Evolutionary conservation across 2,329 filamentous ascomycete species (phyloP), one percentile per base, ranked within the genome.

Genomic region (Colletotrichum sidae): DNA sequence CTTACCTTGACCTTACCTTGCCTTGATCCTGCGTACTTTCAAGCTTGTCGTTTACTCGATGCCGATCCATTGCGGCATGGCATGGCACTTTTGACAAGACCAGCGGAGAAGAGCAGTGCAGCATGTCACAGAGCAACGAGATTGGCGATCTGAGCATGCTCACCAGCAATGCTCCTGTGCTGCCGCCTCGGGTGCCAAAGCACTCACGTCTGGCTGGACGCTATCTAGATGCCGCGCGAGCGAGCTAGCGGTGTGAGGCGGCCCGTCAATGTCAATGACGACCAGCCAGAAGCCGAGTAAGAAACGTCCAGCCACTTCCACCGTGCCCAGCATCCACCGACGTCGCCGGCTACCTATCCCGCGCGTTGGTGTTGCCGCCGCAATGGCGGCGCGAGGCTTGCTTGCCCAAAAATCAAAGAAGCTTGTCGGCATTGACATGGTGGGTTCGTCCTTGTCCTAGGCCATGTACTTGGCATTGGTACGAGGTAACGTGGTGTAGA

Each of bases 371-470:
- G 42, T 49, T 47, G 15, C 34, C 33, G 39, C 56, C 44, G 44
- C 15, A 8, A 46, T 44, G 56, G 15, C 56, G 41, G 57, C 35
- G 55, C 47, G 42, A 49, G 35, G 60, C 38, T 44, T 59, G 57
- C 35, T 45, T 15, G 44, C 9, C 44, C 15, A 50, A 49, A 51
- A 38, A 37, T 25, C 33, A 44, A 33, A 52, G 34, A 41, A 44
- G 55, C 25, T 38, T 60, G 37, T 57, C 44, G 55, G 55, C 45
- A 57, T 57, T 37, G 35, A 4, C 42, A 33, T n/a, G n/a, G 50
- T 34, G 44, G 33, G 11, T 34, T 60, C 46, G 33, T 50, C 10
- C 34, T 45, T 60, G 50, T 37, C 42, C 42, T 46, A 63, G 35
- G 44, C n/a, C 15, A 11, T 46, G 15, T 25, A 46, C 44, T 17